phyloP scores from a whole-genome alignment of 192 early-diverging fungal genomes.

The Coemansia sp. region DNA sequence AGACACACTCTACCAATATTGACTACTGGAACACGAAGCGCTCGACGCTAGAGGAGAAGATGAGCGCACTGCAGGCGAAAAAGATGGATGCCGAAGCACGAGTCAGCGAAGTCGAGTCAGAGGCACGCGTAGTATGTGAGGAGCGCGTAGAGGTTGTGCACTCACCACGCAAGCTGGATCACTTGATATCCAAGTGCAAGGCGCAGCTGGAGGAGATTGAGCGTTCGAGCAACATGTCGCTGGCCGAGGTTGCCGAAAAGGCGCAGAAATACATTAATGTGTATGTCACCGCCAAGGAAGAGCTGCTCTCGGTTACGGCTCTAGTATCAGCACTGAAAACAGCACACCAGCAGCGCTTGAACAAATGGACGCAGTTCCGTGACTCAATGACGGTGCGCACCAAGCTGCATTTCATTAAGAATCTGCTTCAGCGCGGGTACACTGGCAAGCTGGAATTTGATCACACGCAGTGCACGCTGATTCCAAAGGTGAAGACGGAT shows the following conservation, averaged over 20 bases:
- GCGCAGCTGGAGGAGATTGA: slow-evolving; percentile 59
- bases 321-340: slow-evolving; percentile 58
- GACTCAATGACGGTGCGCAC: slow-evolving; percentile 74
- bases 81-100: slow-evolving; percentile 25
- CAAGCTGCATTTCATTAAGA: slow-evolving; percentile 67
- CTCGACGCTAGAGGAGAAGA: slow-evolving; percentile 27
- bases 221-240: slow-evolving; percentile 56
- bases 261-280: slow-evolving; percentile 49
- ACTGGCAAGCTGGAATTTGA: slow-evolving; percentile 76
- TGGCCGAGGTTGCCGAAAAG: slow-evolving; percentile 65
- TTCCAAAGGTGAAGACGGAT: slow-evolving; percentile 62
- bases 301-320: slow-evolving; percentile 52
- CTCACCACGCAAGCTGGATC: slow-evolving; percentile 57
- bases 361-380: slow-evolving; percentile 68
- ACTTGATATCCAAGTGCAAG: slow-evolving; percentile 58
- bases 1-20: slow-evolving; percentile 45
- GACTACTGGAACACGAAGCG: slow-evolving; percentile 61
- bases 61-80: slow-evolving; percentile 20
- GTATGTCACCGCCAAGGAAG: slow-evolving; percentile 59
- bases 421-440: slow-evolving; percentile 81
- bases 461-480: slow-evolving; percentile 62
- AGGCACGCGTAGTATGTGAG: slow-evolving; percentile 59
- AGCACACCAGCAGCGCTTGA: slow-evolving; percentile 61
- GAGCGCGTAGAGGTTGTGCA: slow-evolving; percentile 63
- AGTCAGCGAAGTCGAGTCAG: slow-evolving; percentile 49